phyloP scores from a whole-genome alignment of 1,284 basidiomycete species.

The Papiliotrema terrestris region DNA sequence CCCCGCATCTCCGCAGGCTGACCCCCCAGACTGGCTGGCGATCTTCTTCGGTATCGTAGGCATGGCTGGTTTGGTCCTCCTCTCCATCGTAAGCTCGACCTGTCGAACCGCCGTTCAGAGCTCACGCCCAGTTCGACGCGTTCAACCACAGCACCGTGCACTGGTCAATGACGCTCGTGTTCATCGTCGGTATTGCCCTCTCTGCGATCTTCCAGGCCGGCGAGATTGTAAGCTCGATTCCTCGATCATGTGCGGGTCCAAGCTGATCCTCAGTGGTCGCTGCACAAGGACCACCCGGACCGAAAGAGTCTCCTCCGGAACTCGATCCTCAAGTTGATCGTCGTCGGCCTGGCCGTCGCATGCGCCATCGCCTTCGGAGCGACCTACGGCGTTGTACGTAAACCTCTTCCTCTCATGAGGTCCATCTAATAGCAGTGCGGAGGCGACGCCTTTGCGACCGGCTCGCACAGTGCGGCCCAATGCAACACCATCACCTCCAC shows the following conservation, averaged over 20 bases:
- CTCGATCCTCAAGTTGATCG: conserved; percentile 51
- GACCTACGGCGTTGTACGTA: conserved; percentile 43
- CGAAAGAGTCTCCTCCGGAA: conserved; percentile 48
- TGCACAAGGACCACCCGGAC: conserved; percentile 50
- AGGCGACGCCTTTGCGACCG: conserved; percentile 20
- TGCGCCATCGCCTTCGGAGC: conserved; percentile 52
- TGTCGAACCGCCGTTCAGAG: neutral
- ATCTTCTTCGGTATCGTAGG: conserved; percentile 51
- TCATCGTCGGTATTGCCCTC: conserved; percentile 52
- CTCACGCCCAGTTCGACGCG: conserved; percentile 39
- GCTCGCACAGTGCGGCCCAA: conserved; percentile 14
- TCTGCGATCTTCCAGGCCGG: conserved; percentile 53
- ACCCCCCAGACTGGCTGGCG: conserved; percentile 49
- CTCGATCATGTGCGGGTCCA: no score
- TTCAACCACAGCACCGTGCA: conserved; percentile 51
- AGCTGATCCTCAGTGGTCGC: conserved; percentile 32
- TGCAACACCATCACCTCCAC: conserved; percentile 51
- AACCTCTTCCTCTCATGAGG: neutral
- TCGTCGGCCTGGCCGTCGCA: conserved; percentile 49
- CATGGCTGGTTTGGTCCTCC: conserved; percentile 49
- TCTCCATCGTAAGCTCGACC: conserved; percentile 40
- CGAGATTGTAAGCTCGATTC: conserved; percentile 44
- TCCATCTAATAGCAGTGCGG: conserved; percentile 23
- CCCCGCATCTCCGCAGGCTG: no score
- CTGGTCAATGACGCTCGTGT: conserved; percentile 53